Base-by-base conservation (phyloP, 768 basidiomycete species). In the Boletus rubescentipes region DNA sequence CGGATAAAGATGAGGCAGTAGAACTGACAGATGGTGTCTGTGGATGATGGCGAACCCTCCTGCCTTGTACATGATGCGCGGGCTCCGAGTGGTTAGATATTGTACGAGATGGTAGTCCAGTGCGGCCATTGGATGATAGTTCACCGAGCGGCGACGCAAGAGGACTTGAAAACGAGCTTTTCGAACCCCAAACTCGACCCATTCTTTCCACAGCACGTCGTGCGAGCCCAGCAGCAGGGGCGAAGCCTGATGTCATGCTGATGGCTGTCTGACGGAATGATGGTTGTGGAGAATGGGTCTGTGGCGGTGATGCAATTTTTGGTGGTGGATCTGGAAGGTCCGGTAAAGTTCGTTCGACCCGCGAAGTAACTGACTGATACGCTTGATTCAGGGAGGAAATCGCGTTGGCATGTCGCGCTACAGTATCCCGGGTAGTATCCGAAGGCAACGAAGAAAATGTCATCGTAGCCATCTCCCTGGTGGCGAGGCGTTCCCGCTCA, bases 191-290 rank as follows among this genome's bases (percentile, higher is more conserved):
- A 20, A 80, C 84, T 37, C 82, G 79, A 36, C 85, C 84, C 75
- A 91, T 82, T 68, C 83, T 86, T 72, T 90, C 89, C 4, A 88
- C 87, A 4, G 90, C 88, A 52, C 86, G 80, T 63, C 84, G 86
- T 10, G 88, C 89, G 9, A 89, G 76, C 9, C 87, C 88, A 16
- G 87, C 86, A 20, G 85, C 86, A 26, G 87, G 86, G 3, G 84
- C 83, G 44, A 89, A 77, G 38, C 83, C 79, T 36, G 77, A 78
- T 3, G 86, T 81, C 74, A 91, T 84, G 61, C 87, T 89, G 57
- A 90, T 78, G 16, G 89, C 80, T n/a, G 86, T 83, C 62, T 83
- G 85, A 20, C 86, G 73, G 56, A 79, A 72, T 26, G 74, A 71
- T 11, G 73, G 69, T 39, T 70, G 65, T 23, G 65, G 53, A 48